phyloP scores from a whole-genome alignment of 202 grass and related monocot species.

The Thinopyrum obtusiflorum region DNA sequence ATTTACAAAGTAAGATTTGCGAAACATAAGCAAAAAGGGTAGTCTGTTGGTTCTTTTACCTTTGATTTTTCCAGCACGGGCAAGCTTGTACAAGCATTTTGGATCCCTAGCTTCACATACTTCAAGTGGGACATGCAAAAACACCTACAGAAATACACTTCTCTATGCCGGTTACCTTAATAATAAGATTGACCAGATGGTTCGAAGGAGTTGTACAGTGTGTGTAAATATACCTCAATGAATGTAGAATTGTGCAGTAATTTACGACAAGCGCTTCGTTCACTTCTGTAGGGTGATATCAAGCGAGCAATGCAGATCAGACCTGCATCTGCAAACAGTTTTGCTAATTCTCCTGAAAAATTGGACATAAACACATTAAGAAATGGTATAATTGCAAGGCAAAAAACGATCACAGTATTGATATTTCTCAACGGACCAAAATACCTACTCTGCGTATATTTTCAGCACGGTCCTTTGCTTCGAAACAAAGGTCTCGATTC shows the following conservation, averaged over 20 bases:
- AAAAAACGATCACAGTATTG: not conserved
- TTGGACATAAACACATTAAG: not conserved
- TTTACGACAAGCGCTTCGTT: constrained; percentile 58
- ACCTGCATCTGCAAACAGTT: constrained; percentile 80
- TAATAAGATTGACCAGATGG: not conserved
- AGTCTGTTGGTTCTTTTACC: constrained; percentile 34
- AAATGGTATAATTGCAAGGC: not conserved
- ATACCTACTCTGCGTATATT: constrained; percentile 91
- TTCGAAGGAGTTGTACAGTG: not conserved
- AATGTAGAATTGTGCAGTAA: constrained; percentile 67
- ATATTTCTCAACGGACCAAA: constrained; percentile 13
- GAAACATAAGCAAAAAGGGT: not conserved
- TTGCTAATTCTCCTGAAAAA: constrained; percentile 81
- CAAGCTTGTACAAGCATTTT: constrained; percentile 89
- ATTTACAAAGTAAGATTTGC: constrained; percentile 3
- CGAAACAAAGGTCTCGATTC: constrained; percentile 76
- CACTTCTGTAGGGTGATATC: constrained; percentile 86
- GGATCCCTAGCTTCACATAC: constrained; percentile 84
- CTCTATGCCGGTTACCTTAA: not conserved
- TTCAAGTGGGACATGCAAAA: constrained; percentile 62
- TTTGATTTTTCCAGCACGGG: constrained; percentile 82
- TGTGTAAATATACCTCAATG: constrained; percentile 51
- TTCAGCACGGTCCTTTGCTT: constrained; percentile 71
- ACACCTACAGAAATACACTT: constrained; percentile 48
- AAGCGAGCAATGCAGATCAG: constrained; percentile 85